phyloP scores from a whole-genome alignment of 208 protist species.

The Trypanosoma vivax region DNA sequence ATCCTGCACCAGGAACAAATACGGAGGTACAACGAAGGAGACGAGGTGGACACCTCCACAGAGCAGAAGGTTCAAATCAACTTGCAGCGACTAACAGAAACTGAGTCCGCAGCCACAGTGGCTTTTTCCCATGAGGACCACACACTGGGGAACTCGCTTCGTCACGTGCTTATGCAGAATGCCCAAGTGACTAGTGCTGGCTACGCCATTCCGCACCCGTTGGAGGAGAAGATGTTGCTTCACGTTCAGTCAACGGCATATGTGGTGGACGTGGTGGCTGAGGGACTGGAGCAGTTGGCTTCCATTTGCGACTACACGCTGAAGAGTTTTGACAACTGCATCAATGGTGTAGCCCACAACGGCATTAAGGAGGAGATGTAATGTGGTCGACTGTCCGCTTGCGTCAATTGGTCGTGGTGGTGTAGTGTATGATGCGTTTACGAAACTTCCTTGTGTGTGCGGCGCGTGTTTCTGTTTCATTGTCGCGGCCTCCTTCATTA shows the following conservation, averaged over 20 bases:
- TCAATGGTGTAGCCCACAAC: slow-evolving; percentile 18
- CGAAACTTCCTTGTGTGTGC: too few species aligned
- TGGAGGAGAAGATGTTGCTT: slow-evolving; percentile 91
- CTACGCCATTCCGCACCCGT: slow-evolving; percentile 91
- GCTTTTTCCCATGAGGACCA: slow-evolving; percentile 89
- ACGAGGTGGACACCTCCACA: slow-evolving; percentile 87
- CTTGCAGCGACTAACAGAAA: slow-evolving; percentile 71
- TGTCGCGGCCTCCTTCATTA: too few species aligned
- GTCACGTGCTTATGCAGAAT: slow-evolving; percentile 91
- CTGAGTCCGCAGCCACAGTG: slow-evolving; percentile 68
- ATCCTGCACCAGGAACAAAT: slow-evolving; percentile 86
- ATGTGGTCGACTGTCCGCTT: too few species aligned
- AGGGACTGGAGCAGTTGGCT: slow-evolving; percentile 73
- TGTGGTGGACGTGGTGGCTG: slow-evolving; percentile 77
- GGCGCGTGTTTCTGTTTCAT: too few species aligned
- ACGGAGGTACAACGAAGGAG: slow-evolving; percentile 82
- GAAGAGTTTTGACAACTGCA: slow-evolving; percentile 65
- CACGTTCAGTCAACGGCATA: slow-evolving; percentile 86
- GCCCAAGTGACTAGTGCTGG: slow-evolving; percentile 80
- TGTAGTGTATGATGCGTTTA: too few species aligned
- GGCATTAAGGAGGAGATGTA: slow-evolving; percentile 10
- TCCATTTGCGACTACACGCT: slow-evolving; percentile 74
- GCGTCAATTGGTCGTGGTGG: too few species aligned
- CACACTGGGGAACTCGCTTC: slow-evolving; percentile 89
- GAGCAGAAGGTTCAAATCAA: slow-evolving; percentile 87